These are phyloP conservation scores for Phylloporus arenicola DNA, from an alignment of 768 basidiomycete species.

Conservation along the genomic window DNA sequence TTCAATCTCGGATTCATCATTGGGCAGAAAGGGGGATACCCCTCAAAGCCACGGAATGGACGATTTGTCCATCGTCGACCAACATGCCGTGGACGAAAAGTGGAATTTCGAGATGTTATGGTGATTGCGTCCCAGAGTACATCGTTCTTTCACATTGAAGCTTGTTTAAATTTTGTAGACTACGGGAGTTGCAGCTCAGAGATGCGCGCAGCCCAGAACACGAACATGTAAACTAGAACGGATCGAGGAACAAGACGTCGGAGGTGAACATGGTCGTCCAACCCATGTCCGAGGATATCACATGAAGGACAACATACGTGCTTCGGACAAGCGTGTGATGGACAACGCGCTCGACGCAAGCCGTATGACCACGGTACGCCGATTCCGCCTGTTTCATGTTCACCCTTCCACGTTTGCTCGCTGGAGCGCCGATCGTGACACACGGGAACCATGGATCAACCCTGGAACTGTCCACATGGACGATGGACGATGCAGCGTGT, in stretches of 20 bases:
- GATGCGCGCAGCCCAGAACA: slow-evolving; percentile 78
- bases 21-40: slow-evolving; percentile 46
- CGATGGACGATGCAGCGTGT: slow-evolving; percentile 79
- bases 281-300: slow-evolving; percentile 88
- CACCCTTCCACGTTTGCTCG: background rate
- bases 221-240: slow-evolving; percentile 80
- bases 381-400: background rate
- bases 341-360: no score
- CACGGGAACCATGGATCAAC: no score
- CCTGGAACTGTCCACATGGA: slow-evolving; percentile 84
- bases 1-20: slow-evolving; percentile 97
- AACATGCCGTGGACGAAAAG: slow-evolving; percentile 97
- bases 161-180: slow-evolving; percentile 39
- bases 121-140: slow-evolving; percentile 84
- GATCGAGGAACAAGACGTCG: slow-evolving; percentile 44
- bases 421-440: slow-evolving; percentile 38
- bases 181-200: slow-evolving; percentile 78
- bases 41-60: slow-evolving; percentile 40
- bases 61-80: slow-evolving; percentile 94
- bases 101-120: slow-evolving; percentile 94
- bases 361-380: no score
- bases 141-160: slow-evolving; percentile 17
- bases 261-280: slow-evolving; percentile 53
- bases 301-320: slow-evolving; percentile 57
- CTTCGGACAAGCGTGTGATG: no score